Evolutionary conservation across 2,329 filamentous ascomycete genomes (phyloP).

Genomic region (Penicillium italicum): DNA sequence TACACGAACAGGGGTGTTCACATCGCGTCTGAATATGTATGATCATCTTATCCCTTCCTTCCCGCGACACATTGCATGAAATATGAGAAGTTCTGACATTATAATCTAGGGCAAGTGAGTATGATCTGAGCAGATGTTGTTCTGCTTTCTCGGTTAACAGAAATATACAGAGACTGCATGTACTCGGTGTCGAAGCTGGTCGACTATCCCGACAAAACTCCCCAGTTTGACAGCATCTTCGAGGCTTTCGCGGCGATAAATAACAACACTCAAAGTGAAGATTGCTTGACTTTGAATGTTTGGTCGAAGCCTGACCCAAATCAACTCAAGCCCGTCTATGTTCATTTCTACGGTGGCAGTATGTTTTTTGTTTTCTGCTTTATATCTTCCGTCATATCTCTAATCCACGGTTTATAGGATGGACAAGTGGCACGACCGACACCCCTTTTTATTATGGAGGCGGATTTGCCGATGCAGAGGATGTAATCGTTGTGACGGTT

Average conservation of each 20-base stretch:
- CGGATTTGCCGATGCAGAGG: conserved; percentile 35
- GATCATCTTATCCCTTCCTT: not conserved
- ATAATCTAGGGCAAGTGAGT: not conserved
- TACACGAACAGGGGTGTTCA: conserved; percentile 4
- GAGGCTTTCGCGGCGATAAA: conserved; percentile 21
- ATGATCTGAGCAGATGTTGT: not conserved
- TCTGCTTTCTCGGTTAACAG: not conserved
- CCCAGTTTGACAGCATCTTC: conserved; percentile 19
- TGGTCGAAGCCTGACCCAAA: conserved; percentile 23
- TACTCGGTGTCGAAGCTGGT: not conserved
- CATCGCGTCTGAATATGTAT: not conserved
- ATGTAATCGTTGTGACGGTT: conserved; percentile 41
- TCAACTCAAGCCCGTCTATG: conserved; percentile 35
- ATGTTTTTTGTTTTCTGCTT: too few relatives aligned
- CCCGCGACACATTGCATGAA: too few relatives aligned
- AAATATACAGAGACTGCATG: conserved; percentile 4
- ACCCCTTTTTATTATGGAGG: conserved; percentile 38
- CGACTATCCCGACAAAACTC: conserved; percentile 20
- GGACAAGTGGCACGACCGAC: conserved; percentile 33
- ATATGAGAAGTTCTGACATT: not conserved
- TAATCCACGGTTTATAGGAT: conserved; percentile 27
- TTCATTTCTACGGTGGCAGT: conserved; percentile 41
- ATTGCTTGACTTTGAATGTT: conserved; percentile 36
- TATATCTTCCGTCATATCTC: not conserved
- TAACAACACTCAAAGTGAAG: conserved; percentile 31